These are phyloP conservation scores for Nicotiana obtusifolia DNA, from an alignment of 257 asterid species.

Conservation along the genomic window DNA sequence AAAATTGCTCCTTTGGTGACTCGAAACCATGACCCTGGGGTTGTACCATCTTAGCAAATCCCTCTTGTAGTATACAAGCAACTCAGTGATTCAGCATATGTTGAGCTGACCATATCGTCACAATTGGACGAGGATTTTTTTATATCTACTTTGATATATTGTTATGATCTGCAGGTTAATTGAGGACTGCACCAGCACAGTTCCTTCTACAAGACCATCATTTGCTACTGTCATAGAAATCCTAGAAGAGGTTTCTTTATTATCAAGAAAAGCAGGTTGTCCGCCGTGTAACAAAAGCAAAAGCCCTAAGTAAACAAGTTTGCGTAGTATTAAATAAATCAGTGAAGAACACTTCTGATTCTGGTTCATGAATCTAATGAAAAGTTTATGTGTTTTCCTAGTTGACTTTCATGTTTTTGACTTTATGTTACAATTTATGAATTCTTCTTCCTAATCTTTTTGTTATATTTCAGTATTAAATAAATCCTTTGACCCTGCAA, in stretches of 20 bases:
- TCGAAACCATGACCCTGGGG: too few species aligned
- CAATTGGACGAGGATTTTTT: not conserved
- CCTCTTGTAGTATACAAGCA: not conserved
- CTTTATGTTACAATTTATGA: not conserved
- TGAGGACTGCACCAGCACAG: slow-evolving; percentile 40
- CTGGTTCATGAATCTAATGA: slow-evolving; percentile 2
- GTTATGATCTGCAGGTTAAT: slow-evolving; percentile 32
- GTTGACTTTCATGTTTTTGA: not conserved
- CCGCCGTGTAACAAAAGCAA: slow-evolving; percentile 13
- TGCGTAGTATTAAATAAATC: not conserved
- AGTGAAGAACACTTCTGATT: not conserved
- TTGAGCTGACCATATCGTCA: not conserved
- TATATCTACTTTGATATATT: not conserved
- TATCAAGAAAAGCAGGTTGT: slow-evolving; percentile 40
- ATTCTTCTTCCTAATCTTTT: not conserved
- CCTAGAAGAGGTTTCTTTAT: slow-evolving; percentile 45
- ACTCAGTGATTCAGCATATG: not conserved
- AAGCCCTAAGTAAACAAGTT: not conserved
- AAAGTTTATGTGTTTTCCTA: not conserved
- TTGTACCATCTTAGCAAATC: too few species aligned
- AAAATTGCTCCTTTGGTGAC: too few species aligned
- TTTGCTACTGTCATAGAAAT: slow-evolving; percentile 33
- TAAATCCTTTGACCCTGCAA: not conserved
- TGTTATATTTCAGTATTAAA: not conserved
- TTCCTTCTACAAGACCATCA: slow-evolving; percentile 29